Evolutionary conservation across 2,329 filamentous ascomycete species (phyloP), one percentile per base, ranked within the genome.

Genomic region (Botrytis byssoidea): DNA sequence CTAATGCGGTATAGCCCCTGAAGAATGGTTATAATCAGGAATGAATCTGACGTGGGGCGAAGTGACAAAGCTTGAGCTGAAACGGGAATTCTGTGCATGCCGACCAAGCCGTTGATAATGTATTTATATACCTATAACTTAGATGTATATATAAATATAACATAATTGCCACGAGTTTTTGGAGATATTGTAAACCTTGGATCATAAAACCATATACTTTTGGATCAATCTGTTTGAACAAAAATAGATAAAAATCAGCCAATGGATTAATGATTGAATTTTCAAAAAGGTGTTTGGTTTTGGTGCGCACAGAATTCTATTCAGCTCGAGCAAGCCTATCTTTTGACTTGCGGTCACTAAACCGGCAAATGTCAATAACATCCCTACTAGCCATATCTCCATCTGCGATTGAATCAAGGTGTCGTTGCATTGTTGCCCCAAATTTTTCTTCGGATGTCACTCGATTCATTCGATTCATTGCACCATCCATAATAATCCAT

Each of bases 201-300:
- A n/a, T 3, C 6, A n/a, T 7, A 6, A 7, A 7, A 14, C 48
- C 14, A n/a, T 16, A 55, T 14, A 12, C 48, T n/a, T 55, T n/a
- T n/a, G 48, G 12, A 51, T n/a, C 7, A n/a, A 0, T 7, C 0
- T 1, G 0, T n/a, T 10, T 14, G 25, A 16, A n/a, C 10, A n/a
- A n/a, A n/a, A 51, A 51, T n/a, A 51, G 48, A 16, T 7, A n/a
- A 14, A 51, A 51, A n/a, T 51, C 3, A n/a, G 12, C 25, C 48
- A 7, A 7, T 7, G 12, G 48, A 55, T n/a, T n/a, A n/a, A 55
- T 16, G n/a, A 55, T n/a, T n/a, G 5, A 55, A 55, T 55, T 55
- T n/a, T 25, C 4, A n/a, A n/a, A 55, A 55, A n/a, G 48, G 48
- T n/a, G 25, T 14, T 16, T 6, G 25, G 14, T 55, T 16, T 55